These are phyloP conservation scores for Pseudozyma flocculosa DNA, from an alignment of 1,284 basidiomycete species.

Conservation along the genomic window DNA sequence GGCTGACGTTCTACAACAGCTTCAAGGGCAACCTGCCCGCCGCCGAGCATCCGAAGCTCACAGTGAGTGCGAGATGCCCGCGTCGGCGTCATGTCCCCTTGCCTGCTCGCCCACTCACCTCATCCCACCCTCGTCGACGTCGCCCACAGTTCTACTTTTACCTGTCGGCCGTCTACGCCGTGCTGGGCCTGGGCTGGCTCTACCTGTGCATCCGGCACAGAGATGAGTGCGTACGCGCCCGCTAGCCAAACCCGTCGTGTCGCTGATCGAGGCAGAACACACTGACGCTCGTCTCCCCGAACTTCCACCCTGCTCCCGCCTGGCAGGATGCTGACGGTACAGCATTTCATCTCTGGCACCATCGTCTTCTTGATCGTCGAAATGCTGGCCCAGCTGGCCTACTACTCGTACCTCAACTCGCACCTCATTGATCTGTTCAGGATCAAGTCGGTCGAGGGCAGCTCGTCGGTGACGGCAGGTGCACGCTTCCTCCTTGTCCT, in stretches of 20 bases:
- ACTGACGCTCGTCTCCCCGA: too few species aligned
- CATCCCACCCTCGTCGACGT: too few species aligned
- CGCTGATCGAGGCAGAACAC: too few species aligned
- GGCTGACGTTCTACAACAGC: constrained; percentile 81
- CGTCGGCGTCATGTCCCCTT: too few species aligned
- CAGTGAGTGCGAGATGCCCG: too few species aligned
- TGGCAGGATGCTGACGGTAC: constrained; percentile 48
- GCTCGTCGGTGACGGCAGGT: constrained; percentile 32
- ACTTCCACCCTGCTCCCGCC: neutral
- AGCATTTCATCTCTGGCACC: constrained; percentile 93
- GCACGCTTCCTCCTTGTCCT: constrained; percentile 50
- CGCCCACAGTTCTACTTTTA: constrained; percentile 89
- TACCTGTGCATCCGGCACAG: constrained; percentile 79
- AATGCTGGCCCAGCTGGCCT: constrained; percentile 69
- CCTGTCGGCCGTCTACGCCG: constrained; percentile 75
- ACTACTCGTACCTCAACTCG: constrained; percentile 48
- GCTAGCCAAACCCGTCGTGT: too few species aligned
- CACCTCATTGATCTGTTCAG: constrained; percentile 48
- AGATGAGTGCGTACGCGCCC: constrained; percentile 72
- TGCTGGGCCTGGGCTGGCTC: constrained; percentile 74
- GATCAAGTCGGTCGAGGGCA: constrained; percentile 36
- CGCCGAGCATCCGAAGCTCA: constrained; percentile 96
- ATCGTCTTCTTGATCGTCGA: constrained; percentile 86
- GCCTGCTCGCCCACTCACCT: too few species aligned
- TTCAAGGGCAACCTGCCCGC: constrained; percentile 88